Percentiles rank a stretch among this genome's conserved stretches.
phyloP scores from a whole-genome alignment of 2,329 filamentous ascomycete genomes.

The Blastomyces silverae region DNA sequence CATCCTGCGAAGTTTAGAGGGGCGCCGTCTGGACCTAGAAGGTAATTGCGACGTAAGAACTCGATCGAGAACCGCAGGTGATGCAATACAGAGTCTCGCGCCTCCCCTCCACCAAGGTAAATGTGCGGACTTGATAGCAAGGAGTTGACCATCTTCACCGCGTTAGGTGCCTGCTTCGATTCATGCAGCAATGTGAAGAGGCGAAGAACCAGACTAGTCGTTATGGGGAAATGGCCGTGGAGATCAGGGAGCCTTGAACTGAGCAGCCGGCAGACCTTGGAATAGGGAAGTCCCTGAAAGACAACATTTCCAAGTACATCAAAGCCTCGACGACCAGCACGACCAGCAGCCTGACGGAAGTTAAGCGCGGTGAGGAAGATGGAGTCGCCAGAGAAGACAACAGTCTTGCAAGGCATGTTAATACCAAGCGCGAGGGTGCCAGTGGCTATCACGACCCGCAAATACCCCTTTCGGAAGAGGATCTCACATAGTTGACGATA shows the following conservation, averaged over 20 bases:
- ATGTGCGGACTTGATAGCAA: conserved; percentile 63
- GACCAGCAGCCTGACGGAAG: conserved; percentile 68
- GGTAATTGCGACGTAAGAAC: conserved; percentile 62
- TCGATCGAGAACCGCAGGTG: conserved; percentile 76
- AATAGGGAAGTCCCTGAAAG: conserved; percentile 58
- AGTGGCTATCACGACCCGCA: conserved; percentile 66
- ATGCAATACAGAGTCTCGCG: conserved; percentile 63
- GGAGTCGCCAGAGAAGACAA: conserved; percentile 68
- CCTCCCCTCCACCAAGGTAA: conserved; percentile 62
- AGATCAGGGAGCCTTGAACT: conserved; percentile 67
- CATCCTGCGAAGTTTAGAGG: conserved; percentile 67
- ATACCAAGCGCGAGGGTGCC: conserved; percentile 71
- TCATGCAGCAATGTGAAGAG: conserved; percentile 61
- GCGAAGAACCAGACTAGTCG: conserved; percentile 63
- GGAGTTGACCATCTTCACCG: conserved; percentile 56
- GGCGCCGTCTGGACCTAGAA: conserved; percentile 54
- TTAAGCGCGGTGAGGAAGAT: conserved; percentile 67
- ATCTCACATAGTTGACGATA: conserved; percentile 67
- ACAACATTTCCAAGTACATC: conserved; percentile 75
- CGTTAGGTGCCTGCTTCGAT: conserved; percentile 57
- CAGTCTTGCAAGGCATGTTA: conserved; percentile 78
- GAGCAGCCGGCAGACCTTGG: conserved; percentile 61
- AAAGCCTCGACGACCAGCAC: conserved; percentile 72
- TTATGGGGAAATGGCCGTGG: conserved; percentile 70
- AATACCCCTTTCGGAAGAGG: conserved; percentile 64